Percentiles rank a stretch among this genome's conserved stretches.
These are phyloP conservation scores for Pleodorina starrii DNA, from an alignment of 139 green algal species.

Conservation along the genomic window DNA sequence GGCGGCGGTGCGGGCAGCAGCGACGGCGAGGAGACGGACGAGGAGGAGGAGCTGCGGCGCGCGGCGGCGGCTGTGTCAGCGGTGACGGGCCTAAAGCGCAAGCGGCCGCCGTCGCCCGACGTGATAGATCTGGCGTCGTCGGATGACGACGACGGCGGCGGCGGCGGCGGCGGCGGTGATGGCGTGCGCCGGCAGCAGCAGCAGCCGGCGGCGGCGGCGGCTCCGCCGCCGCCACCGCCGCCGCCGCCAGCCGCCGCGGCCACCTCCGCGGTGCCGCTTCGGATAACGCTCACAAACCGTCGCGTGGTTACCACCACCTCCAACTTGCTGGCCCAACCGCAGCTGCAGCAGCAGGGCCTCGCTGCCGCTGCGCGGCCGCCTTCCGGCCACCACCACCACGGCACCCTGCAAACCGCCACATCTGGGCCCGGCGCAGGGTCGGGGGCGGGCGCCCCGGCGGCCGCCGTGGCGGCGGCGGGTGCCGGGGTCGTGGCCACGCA, in stretches of 20 bases:
- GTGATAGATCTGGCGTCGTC: constrained; percentile 35
- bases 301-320: no score
- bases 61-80: constrained; percentile 45
- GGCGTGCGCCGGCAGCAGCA: no score
- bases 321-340: not conserved
- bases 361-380: no score
- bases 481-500: not conserved
- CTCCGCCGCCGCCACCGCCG: no score
- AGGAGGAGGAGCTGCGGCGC: constrained; percentile 58
- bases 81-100: constrained; percentile 36
- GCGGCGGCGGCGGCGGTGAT: not conserved
- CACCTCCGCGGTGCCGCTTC: no score
- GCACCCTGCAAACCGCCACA: no score
- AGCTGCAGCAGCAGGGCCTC: no score
- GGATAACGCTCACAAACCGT: no score
- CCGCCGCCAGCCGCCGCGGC: no score
- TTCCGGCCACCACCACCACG: no score
- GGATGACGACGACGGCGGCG: constrained; percentile 48
- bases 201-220: not conserved
- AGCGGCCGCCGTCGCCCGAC: constrained; percentile 7
- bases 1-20: not conserved
- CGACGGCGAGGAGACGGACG: constrained; percentile 54
- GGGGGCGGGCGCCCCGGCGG: not conserved
- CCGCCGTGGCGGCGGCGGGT: not conserved
- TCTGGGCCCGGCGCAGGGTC: no score